Base-by-base conservation (phyloP, 164 flowering plant species). In the Kalanchoe fedtschenkoi region DNA sequence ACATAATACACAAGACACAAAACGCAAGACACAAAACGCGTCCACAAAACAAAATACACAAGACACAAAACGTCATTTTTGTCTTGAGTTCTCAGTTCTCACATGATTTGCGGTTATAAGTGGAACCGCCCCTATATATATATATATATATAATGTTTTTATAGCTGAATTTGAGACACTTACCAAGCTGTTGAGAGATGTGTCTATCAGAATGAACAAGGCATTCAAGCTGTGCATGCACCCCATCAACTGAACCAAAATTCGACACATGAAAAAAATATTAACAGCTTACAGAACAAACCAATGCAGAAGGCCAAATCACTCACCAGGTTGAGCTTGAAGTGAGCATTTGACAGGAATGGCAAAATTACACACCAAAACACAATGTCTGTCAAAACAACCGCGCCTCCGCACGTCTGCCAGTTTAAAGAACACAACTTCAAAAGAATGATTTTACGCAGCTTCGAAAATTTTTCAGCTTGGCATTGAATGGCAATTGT, bases 331-430 rank as follows among this genome's bases (percentile, higher is more conserved):
- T 76, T 77, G 34, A 89, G 74, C 35, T 65, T 65, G 53, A 84
- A 78, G 35, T 68, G 71, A 7, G 70, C 72, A 39, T 66, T 67
- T 28, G 77, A 43, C 55, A 74, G 64, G 70, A 87, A 83, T 41
- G 96, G 96, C 57, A 88, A 76, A 16, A 86, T 71, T 17, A 92
- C 46, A 64, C 78, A 64, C 98, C 98, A 92, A 72, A 89, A 89
- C 14, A 92, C 87, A 22, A 89, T 57, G 69, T 92, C 98, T 39
- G 96, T 89, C 21, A 87, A 78, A 68, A 92, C 34, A 30, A 77
- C 84, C 60, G 96, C 96, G 37, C 96, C 98, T 69, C 83, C 95
- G 78, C 85, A 80, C 47, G 79, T 80, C 95, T 89, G 81, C 68
- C 4, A 33, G 15, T 17, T 10, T 24, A 47, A 44, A 62, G 26